These are phyloP conservation scores for Phylloporus sp. DNA, from an alignment of 768 basidiomycete species.

Conservation along the genomic window DNA sequence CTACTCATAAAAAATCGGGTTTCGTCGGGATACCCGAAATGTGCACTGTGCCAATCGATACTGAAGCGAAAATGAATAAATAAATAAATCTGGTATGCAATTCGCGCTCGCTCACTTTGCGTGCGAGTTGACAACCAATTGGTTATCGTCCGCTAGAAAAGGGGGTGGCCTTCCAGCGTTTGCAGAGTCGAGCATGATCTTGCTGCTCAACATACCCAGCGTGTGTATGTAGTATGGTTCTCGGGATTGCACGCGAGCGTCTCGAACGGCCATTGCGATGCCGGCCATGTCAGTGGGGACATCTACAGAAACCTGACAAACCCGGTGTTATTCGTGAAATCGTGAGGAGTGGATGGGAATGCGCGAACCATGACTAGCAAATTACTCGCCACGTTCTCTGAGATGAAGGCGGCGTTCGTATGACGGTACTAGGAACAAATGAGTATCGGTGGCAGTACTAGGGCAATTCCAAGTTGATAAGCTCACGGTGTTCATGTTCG, in stretches of 20 bases:
- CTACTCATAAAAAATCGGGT: too few species aligned
- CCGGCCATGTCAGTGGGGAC: conserved; percentile 16
- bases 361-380: conserved; percentile 14
- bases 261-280: conserved; percentile 14
- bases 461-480: not conserved
- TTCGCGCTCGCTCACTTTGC: not conserved
- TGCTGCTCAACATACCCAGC: conserved; percentile 7
- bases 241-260: conserved; percentile 7
- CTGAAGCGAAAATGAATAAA: not conserved
- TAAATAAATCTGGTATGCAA: too few species aligned
- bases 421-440: conserved; percentile 13
- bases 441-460: not conserved
- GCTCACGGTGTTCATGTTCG: conserved; percentile 25
- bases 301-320: not conserved
- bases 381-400: conserved; percentile 14
- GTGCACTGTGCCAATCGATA: too few species aligned
- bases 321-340: not conserved
- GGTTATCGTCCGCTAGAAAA: not conserved
- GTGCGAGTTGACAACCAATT: conserved; percentile 16
- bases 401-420: conserved; percentile 8
- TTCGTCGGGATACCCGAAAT: too few species aligned
- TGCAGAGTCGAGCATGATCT: conserved; percentile 11
- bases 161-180: conserved; percentile 10
- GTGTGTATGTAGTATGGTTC: conserved; percentile 9
- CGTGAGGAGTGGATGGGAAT: not conserved